phyloP scores from a whole-genome alignment of 305 asterid species.

The Fraxinus greggii region DNA sequence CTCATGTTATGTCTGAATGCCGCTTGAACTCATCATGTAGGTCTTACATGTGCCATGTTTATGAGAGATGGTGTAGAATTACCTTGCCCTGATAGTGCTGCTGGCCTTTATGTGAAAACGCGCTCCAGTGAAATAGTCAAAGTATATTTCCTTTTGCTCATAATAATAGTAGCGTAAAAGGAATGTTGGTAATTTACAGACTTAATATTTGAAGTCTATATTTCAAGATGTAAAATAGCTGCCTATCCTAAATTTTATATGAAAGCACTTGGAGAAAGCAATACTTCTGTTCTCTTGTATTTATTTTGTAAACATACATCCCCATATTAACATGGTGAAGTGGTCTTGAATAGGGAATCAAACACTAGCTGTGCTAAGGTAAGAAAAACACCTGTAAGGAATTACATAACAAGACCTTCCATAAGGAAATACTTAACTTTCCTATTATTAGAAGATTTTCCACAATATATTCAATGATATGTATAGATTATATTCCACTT shows the following conservation, averaged over 20 bases:
- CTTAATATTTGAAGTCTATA: not conserved
- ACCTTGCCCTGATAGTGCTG: slow-evolving; percentile 71
- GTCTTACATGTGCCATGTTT: slow-evolving; percentile 83
- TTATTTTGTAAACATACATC: not conserved
- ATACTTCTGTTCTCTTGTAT: not conserved
- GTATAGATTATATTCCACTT: not conserved
- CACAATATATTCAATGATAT: not conserved
- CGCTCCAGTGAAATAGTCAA: slow-evolving; percentile 82
- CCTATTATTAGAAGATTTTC: not conserved
- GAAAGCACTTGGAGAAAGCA: not conserved
- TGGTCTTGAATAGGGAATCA: not conserved
- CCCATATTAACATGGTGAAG: not conserved
- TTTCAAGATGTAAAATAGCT: not conserved
- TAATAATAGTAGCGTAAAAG: slow-evolving; percentile 16
- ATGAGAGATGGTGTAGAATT: slow-evolving; percentile 58
- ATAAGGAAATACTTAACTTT: not conserved
- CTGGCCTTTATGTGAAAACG: slow-evolving; percentile 86
- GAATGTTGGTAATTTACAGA: slow-evolving; percentile 13
- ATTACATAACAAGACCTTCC: not conserved
- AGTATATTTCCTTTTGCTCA: slow-evolving; percentile 56
- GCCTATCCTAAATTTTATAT: not conserved
- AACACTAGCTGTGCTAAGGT: not conserved
- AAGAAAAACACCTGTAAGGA: not conserved
- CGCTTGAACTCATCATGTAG: slow-evolving; percentile 43
- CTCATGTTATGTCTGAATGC: slow-evolving; percentile 25